phyloP scores from a whole-genome alignment of 2,329 filamentous ascomycete species.

The Pseudocercospora fijiensis region DNA sequence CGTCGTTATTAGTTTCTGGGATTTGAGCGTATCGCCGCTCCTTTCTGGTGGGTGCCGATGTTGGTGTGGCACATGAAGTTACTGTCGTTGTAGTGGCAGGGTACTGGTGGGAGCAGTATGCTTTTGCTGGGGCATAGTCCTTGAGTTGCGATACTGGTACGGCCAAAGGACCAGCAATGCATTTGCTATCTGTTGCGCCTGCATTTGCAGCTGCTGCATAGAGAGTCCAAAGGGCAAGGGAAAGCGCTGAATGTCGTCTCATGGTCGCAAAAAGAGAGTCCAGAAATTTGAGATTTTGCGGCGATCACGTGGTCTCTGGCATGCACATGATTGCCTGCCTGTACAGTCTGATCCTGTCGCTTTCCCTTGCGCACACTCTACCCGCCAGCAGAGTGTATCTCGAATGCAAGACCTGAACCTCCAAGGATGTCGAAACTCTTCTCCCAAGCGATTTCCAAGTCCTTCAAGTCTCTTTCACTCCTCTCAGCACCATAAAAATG shows the following conservation, averaged over 20 bases:
- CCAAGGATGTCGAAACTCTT: neutral
- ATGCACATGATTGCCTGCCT: neutral
- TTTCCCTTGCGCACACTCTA: neutral
- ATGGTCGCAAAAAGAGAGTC: neutral
- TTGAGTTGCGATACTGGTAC: conserved; percentile 13
- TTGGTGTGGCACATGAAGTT: conserved; percentile 9
- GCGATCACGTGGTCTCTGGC: neutral
- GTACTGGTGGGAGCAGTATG: conserved; percentile 14
- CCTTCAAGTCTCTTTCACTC: neutral
- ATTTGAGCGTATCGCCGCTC: neutral
- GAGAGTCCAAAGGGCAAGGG: neutral
- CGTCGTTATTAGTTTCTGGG: neutral
- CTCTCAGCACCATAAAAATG: neutral
- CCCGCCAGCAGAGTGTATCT: neutral
- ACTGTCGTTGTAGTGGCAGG: conserved; percentile 13
- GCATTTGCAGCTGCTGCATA: conserved; percentile 2
- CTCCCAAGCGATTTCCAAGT: neutral
- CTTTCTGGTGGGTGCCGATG: neutral
- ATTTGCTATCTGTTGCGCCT: conserved; percentile 6
- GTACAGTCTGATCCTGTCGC: neutral
- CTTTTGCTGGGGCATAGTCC: conserved; percentile 16
- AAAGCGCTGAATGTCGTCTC: neutral
- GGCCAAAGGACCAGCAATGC: conserved; percentile 8
- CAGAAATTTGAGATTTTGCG: neutral
- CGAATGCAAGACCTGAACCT: neutral